phyloP scores from a whole-genome alignment of 805 yeast species.

The Candida maesae region DNA sequence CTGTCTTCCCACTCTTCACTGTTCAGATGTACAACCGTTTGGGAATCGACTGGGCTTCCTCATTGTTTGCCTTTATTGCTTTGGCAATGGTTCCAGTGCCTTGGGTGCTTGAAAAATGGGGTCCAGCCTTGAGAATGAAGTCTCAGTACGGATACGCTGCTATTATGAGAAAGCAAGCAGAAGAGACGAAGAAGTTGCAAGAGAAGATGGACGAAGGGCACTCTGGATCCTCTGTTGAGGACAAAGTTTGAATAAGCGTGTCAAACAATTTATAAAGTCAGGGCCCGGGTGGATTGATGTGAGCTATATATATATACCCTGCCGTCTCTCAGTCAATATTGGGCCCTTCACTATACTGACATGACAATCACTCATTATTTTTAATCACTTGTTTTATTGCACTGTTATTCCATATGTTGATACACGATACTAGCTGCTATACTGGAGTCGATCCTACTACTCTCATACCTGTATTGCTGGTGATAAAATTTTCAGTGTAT shows the following conservation, averaged over 20 bases:
- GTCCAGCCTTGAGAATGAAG: slow-evolving; percentile 49
- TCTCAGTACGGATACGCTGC: slow-evolving; percentile 63
- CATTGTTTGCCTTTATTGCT: slow-evolving; percentile 60
- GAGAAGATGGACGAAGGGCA: slow-evolving; percentile 11
- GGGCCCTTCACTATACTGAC: background rate
- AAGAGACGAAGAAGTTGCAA: slow-evolving; percentile 27
- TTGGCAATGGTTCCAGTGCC: slow-evolving; percentile 73
- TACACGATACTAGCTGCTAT: background rate
- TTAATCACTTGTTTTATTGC: background rate
- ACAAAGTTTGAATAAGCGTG: slow-evolving; percentile 1
- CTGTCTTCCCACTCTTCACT: slow-evolving; percentile 81
- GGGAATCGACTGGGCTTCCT: slow-evolving; percentile 76
- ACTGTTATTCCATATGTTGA: background rate
- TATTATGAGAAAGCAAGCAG: slow-evolving; percentile 35
- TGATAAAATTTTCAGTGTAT: no score
- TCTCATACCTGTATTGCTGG: no score
- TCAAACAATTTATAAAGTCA: no score
- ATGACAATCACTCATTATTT: background rate
- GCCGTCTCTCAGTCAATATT: background rate
- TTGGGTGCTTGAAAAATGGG: slow-evolving; percentile 60
- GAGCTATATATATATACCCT: no score
- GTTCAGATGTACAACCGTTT: slow-evolving; percentile 75
- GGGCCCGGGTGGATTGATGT: no score
- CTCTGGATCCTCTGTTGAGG: slow-evolving; percentile 13
- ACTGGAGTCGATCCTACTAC: no score